Evolutionary conservation across 371 early-diverging fungal species (phyloP), one percentile per base, ranked within the genome.

Genomic region (Vittaforma corneae): DNA sequence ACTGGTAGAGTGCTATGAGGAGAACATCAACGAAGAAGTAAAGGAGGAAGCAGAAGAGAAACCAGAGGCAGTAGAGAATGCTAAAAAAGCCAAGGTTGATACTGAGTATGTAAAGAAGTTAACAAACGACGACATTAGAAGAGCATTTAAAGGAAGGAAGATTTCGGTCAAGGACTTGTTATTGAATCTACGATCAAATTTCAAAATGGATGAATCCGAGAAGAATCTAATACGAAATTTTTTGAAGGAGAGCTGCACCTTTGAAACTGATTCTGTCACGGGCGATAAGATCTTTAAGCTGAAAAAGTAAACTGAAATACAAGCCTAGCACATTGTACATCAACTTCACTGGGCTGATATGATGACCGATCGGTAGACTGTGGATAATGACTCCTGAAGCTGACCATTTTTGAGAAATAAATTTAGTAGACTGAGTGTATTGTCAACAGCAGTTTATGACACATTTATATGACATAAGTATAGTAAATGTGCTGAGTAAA

Each of bases 81-180:
- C 68, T 20, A 58, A 62, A 29, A 14, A 20, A 22, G 28, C 20
- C 32, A 38, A 34, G 9, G 48, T 9, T 44, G 53, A 58, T 1
- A 35, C 33, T 24, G 65, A 65, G 18, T 20, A 14, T 32, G 37
- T 28, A 32, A 29, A 40, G 53, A 44, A 20, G 29, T 50, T 74
- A n/a, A 50, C 45, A 16, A 35, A 70, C 34, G 51, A 61, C 2
- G 59, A 51, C 9, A 14, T 74, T 1, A 51, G 28, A 35, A 53
- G 47, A 29, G 51, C 62, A 18, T 62, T 74, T 45, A 28, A 18
- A 32, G 34, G 45, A 4, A 35, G 24, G 18, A 45, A 20, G 11
- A 20, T 74, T 22, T 50, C 67, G 2, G 28, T 74, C 1, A 65
- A 70, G 26, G 70, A 74, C 14, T 53, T 74, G 29, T 62, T 74